phyloP scores from a whole-genome alignment of 2,329 filamentous ascomycete genomes.

The Ambrosiella xylebori region DNA sequence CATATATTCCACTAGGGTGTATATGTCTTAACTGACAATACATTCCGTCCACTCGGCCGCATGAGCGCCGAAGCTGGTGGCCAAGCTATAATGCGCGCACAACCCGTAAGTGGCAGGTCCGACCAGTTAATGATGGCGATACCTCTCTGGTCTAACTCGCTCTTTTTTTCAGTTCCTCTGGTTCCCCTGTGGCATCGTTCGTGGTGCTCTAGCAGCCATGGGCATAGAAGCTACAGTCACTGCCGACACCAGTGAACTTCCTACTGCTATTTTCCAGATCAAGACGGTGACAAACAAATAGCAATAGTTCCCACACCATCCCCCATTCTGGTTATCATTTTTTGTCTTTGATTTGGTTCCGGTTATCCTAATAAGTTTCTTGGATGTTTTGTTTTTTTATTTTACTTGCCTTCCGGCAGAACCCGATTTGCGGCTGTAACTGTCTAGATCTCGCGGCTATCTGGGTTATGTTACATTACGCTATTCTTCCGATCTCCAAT shows the following conservation, averaged over 20 bases:
- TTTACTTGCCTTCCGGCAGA: not conserved
- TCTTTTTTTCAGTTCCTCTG: slow-evolving; percentile 50
- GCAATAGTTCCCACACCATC: slow-evolving; percentile 20
- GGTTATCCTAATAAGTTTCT: not conserved
- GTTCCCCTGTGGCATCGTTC: slow-evolving; percentile 85
- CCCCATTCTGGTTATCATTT: not conserved
- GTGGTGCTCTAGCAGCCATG: slow-evolving; percentile 80
- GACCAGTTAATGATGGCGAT: slow-evolving; percentile 10
- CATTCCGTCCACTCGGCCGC: slow-evolving; percentile 71
- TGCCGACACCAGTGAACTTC: slow-evolving; percentile 74
- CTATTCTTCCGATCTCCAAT: no score
- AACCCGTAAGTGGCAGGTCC: slow-evolving; percentile 45
- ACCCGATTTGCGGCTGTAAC: not conserved
- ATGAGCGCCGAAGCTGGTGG: slow-evolving; percentile 73
- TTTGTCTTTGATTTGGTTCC: not conserved
- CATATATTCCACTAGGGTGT: slow-evolving; percentile 44
- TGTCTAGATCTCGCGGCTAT: no score
- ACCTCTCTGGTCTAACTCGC: not conserved
- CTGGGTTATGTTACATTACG: no score
- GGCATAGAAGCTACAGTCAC: slow-evolving; percentile 84
- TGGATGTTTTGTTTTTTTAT: not conserved
- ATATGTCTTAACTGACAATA: slow-evolving; percentile 86
- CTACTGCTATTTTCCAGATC: slow-evolving; percentile 86
- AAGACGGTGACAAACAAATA: slow-evolving; percentile 55
- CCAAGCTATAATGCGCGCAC: slow-evolving; percentile 56